These are phyloP conservation scores for Didymella exigua DNA, from an alignment of 2,329 filamentous ascomycete species.

Conservation along the genomic window DNA sequence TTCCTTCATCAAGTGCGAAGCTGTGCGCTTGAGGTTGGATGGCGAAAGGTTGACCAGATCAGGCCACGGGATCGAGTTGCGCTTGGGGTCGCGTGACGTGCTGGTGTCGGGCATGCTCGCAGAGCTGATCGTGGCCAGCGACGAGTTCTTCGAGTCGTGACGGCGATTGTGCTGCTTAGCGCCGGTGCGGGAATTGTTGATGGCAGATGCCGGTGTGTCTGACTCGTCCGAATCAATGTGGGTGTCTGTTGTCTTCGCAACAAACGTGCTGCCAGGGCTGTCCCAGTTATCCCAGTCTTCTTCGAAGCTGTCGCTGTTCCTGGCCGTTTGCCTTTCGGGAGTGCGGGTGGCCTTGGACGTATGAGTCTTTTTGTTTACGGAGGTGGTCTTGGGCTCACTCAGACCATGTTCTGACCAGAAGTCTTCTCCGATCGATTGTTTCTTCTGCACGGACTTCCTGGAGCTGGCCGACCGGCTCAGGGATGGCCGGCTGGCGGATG, in stretches of 20 bases:
- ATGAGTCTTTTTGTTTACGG: conserved; percentile 48
- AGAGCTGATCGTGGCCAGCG: conserved; percentile 42
- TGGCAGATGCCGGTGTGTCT: conserved; percentile 55
- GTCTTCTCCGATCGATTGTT: conserved; percentile 48
- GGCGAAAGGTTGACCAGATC: conserved; percentile 74
- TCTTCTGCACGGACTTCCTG: conserved; percentile 36
- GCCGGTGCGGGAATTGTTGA: conserved; percentile 60
- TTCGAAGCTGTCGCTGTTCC: conserved; percentile 52
- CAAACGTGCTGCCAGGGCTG: conserved; percentile 48
- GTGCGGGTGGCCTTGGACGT: conserved; percentile 44
- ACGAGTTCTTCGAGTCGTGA: conserved; percentile 48
- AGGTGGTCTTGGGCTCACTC: conserved; percentile 45
- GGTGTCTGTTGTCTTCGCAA: conserved; percentile 46
- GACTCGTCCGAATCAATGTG: conserved; percentile 55
- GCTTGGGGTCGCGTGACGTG: conserved; percentile 36
- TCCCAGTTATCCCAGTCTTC: conserved; percentile 65
- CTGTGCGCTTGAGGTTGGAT: conserved; percentile 78
- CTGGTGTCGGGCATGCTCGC: conserved; percentile 30
- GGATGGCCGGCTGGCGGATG: conserved; percentile 37
- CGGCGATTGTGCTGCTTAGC: conserved; percentile 55
- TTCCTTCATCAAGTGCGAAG: conserved; percentile 85
- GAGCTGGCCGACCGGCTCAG: conserved; percentile 42
- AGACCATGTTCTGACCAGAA: conserved; percentile 53
- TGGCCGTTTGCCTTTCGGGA: conserved; percentile 45
- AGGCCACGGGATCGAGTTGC: conserved; percentile 64